phyloP scores from a whole-genome alignment of 805 yeast species.

The Candida michaelii region DNA sequence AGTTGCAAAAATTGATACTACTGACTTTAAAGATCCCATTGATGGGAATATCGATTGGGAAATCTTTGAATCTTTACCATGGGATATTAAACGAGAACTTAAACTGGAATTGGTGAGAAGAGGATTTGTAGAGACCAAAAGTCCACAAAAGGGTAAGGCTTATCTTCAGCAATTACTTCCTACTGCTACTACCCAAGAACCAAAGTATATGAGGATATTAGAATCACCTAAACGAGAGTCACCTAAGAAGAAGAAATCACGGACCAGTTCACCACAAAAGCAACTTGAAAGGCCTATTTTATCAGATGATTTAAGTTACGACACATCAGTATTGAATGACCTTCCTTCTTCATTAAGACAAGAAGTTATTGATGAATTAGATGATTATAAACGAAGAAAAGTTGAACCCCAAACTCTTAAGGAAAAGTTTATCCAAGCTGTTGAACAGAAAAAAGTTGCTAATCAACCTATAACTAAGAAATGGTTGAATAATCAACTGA shows the following conservation, averaged over 20 bases:
- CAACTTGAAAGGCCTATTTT: slow-evolving; percentile 4
- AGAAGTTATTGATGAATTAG: slow-evolving; percentile 37
- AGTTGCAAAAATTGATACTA: slow-evolving; percentile 7
- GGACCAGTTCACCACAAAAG: slow-evolving; percentile 14
- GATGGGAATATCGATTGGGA: slow-evolving; percentile 55
- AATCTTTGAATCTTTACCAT: slow-evolving; percentile 65
- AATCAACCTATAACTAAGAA: slow-evolving; percentile 9
- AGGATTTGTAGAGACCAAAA: slow-evolving; percentile 21
- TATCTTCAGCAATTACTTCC: slow-evolving; percentile 41
- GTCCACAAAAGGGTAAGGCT: slow-evolving; percentile 21
- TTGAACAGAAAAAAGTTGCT: slow-evolving; percentile 16
- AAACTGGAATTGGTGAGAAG: slow-evolving; percentile 50
- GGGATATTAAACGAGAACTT: slow-evolving; percentile 63
- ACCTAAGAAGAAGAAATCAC: slow-evolving; percentile 19
- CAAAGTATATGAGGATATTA: slow-evolving; percentile 31
- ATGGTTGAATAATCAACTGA: slow-evolving; percentile 24
- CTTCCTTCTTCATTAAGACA: slow-evolving; percentile 37
- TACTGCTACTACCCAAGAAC: slow-evolving; percentile 25
- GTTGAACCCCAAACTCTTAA: slow-evolving; percentile 25
- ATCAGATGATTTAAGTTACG: slow-evolving; percentile 25
- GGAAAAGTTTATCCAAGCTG: slow-evolving; percentile 23
- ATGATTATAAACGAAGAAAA: slow-evolving; percentile 27
- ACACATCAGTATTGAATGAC: slow-evolving; percentile 35
- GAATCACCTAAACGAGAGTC: slow-evolving; percentile 32
- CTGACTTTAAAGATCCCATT: slow-evolving; percentile 18